Conservation (phyloP, 139 green algal genomes). For the Raphidocelis subcapitata region DNA sequence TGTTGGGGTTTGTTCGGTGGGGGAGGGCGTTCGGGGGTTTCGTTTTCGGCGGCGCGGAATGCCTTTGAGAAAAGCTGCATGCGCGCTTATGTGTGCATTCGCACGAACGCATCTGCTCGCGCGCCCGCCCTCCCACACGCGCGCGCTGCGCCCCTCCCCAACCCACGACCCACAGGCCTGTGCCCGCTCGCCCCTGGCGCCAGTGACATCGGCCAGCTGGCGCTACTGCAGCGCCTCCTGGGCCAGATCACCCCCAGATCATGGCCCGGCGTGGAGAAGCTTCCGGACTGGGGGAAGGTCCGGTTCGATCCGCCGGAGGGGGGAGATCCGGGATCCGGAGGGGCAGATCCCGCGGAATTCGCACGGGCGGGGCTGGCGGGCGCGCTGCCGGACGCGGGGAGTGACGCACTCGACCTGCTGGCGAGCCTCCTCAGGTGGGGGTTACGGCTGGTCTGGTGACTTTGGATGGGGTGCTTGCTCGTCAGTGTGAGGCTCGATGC, state of each 20-base stretch:
- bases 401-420: too few species aligned
- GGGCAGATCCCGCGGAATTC: too few species aligned
- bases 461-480: too few species aligned
- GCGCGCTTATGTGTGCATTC: background rate
- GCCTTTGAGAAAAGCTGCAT: background rate
- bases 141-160: too few species aligned
- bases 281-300: constrained; percentile 17
- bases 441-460: too few species aligned
- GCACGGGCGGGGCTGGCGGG: too few species aligned
- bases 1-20: constrained; percentile 43
- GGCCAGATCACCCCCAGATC: constrained; percentile 29
- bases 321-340: too few species aligned
- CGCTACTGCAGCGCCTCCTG: constrained; percentile 24
- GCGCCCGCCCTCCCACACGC: too few species aligned
- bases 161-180: constrained; percentile 1
- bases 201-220: constrained; percentile 47
- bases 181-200: constrained; percentile 64
- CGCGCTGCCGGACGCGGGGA: too few species aligned
- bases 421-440: too few species aligned
- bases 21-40: constrained; percentile 49
- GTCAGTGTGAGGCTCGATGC: too few species aligned
- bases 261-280: constrained; percentile 11
- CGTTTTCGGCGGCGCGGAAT: background rate
- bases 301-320: too few species aligned
- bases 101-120: background rate